Conservation (phyloP, 192 early-diverging fungal genomes). For the Coemansia sp. region DNA sequence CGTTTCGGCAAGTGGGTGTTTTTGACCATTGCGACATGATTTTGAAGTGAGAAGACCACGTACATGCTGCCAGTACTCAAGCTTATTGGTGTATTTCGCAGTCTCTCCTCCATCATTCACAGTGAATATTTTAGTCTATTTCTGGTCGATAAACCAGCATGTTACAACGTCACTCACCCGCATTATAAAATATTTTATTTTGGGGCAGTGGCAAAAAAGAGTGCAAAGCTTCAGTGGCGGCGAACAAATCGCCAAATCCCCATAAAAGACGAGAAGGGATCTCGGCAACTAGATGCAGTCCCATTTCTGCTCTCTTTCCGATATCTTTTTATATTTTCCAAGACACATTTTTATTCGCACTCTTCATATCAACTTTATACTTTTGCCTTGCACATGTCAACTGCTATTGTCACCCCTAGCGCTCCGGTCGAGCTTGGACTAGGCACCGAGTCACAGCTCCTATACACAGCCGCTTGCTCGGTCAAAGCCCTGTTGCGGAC, state of each 20-base stretch:
- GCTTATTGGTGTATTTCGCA: neutral
- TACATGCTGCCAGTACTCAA: neutral
- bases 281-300: no score
- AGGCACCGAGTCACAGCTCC: conserved; percentile 26
- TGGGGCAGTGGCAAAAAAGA: neutral
- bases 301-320: no score
- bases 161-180: neutral
- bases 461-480: conserved; percentile 36
- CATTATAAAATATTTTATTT: conserved; percentile 2
- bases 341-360: neutral
- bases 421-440: neutral
- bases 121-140: neutral
- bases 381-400: conserved; percentile 3
- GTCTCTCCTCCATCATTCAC: neutral
- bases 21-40: neutral
- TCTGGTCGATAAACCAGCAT: no score
- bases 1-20: conserved; percentile 7
- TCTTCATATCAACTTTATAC: neutral
- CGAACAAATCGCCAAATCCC: neutral
- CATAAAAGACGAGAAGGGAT: no score
- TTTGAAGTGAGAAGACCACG: conserved; percentile 2
- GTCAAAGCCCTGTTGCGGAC: conserved; percentile 41
- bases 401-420: neutral
- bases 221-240: neutral
- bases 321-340: no score